phyloP scores from a whole-genome alignment of 2,329 filamentous ascomycete genomes.

The Hypoxylon sp. region DNA sequence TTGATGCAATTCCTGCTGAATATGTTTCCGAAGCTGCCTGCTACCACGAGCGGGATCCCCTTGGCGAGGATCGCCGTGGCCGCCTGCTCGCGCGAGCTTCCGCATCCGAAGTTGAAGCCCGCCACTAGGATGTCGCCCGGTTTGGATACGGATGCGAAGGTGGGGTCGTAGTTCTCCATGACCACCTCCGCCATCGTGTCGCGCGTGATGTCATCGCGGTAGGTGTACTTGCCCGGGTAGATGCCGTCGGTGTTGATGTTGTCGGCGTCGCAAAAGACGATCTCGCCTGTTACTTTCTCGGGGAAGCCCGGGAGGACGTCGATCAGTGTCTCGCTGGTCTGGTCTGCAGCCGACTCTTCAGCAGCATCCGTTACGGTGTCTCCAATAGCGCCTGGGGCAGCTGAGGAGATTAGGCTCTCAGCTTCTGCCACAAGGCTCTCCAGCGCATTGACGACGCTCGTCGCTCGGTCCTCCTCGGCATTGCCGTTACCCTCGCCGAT shows the following conservation, averaged over 20 bases:
- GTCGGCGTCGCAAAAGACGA: constrained; percentile 73
- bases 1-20: constrained; percentile 83
- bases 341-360: constrained; percentile 29
- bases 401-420: constrained; percentile 49
- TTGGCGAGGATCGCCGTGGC: constrained; percentile 87
- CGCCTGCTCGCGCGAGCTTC: constrained; percentile 83
- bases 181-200: constrained; percentile 88
- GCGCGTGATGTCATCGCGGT: constrained; percentile 80
- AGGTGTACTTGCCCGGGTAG: constrained; percentile 91
- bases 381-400: constrained; percentile 64
- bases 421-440: constrained; percentile 21
- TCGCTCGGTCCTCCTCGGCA: too few relatives aligned
- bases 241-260: constrained; percentile 88
- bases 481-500: constrained; percentile 77
- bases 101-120: constrained; percentile 90
- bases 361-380: constrained; percentile 52
- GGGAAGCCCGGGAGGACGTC: constrained; percentile 88
- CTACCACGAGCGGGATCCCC: constrained; percentile 80
- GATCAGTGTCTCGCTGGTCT: constrained; percentile 72
- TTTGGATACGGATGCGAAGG: constrained; percentile 70
- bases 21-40: constrained; percentile 85
- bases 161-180: constrained; percentile 91
- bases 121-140: constrained; percentile 82
- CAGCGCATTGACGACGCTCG: too few relatives aligned
- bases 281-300: constrained; percentile 82